Base-by-base conservation (phyloP, 768 basidiomycete species). In the Lentinula raphanica region DNA sequence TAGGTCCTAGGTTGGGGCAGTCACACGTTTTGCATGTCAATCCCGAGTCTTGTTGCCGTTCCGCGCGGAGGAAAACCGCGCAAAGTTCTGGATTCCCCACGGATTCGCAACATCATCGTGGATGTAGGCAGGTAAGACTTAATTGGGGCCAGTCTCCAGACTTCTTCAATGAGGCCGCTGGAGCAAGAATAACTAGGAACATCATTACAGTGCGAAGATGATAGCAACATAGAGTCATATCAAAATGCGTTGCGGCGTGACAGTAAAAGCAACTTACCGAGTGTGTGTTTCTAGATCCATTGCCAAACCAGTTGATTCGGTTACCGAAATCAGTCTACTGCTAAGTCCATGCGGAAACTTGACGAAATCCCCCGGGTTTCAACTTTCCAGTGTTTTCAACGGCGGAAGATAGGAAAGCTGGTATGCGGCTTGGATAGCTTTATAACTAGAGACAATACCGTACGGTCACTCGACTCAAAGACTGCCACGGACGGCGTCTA, bases 71-170 rank as follows among this genome's bases (percentile, higher is more conserved):
- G 32, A 56, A 44, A 29, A 53, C 5, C 3, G 6, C 5, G 21
- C 13, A 46, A n/a, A n/a, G n/a, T 9, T n/a, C 27, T 31, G 8
- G 39, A 17, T 31, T 55, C 19, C 17, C 54, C 40, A 29, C 54
- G 54, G 54, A 56, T 56, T 54, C 54, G 54, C 54, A 46, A 19
- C 38, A 46, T n/a, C n/a, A n/a, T 42, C 35, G 46, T 48, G 27
- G 27, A 48, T 28, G 17, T 28, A 8, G n/a, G 27, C 29, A 48
- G 46, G 46, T 31, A 17, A 48, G 25, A 48, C 15, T n/a, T 29
- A 15, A 48, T 48, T n/a, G n/a, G n/a, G n/a, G n/a, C n/a, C n/a
- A n/a, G n/a, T n/a, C n/a, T n/a, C n/a, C n/a, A n/a, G n/a, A n/a
- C n/a, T n/a, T n/a, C n/a, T n/a, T n/a, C n/a, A n/a, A n/a, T n/a